These are phyloP conservation scores for Meyerozyma carpophila DNA, from an alignment of 1,139 yeast genomes.

Conservation along the genomic window DNA sequence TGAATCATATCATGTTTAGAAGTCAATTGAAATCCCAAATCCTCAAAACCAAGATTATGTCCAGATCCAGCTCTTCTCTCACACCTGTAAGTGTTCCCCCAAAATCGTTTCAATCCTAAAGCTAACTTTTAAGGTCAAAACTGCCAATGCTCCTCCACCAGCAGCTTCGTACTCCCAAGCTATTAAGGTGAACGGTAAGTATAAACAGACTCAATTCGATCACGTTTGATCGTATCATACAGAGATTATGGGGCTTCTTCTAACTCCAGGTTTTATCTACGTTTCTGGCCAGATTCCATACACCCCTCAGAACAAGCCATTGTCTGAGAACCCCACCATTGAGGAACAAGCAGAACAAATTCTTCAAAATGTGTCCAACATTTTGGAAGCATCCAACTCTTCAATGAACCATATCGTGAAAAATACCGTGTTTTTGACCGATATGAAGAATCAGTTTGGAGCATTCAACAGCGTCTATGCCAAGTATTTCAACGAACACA, in stretches of 20 bases:
- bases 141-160: slow-evolving; percentile 86
- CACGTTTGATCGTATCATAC: neutral
- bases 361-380: slow-evolving; percentile 67
- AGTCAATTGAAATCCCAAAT: neutral
- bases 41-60: slow-evolving; percentile 1
- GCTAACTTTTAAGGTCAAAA: slow-evolving; percentile 46
- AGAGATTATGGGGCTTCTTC: slow-evolving; percentile 4
- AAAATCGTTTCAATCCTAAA: neutral
- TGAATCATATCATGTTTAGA: neutral
- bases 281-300: slow-evolving; percentile 95
- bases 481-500: slow-evolving; percentile 73
- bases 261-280: slow-evolving; percentile 61
- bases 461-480: slow-evolving; percentile 80
- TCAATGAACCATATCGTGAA: slow-evolving; percentile 78
- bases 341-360: slow-evolving; percentile 83
- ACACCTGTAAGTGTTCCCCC: slow-evolving; percentile 12
- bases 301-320: slow-evolving; percentile 76
- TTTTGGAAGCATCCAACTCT: slow-evolving; percentile 79
- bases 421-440: slow-evolving; percentile 82
- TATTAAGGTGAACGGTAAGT: slow-evolving; percentile 72
- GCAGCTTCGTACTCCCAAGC: slow-evolving; percentile 96
- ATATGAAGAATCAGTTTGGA: slow-evolving; percentile 69
- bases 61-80: slow-evolving; percentile 14
- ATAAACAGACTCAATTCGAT: slow-evolving; percentile 2
- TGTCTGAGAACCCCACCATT: slow-evolving; percentile 61